These are phyloP conservation scores for Megacollybia platyphylla DNA, from an alignment of 1,284 basidiomycete genomes.

Conservation along the genomic window DNA sequence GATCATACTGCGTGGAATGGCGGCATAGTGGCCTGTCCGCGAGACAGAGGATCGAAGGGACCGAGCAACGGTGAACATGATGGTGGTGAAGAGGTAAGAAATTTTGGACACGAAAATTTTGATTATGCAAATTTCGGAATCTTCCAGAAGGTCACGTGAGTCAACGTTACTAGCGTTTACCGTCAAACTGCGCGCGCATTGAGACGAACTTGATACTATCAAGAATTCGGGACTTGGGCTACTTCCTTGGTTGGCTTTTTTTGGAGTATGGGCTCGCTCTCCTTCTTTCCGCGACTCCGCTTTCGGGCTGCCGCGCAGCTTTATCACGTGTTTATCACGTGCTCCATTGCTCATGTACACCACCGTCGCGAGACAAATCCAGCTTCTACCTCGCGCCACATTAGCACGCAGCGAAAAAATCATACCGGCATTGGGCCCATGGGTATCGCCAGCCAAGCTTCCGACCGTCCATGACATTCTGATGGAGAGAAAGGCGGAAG, in stretches of 20 bases:
- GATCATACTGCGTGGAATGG: slow-evolving; percentile 55
- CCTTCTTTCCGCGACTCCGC: too few species aligned
- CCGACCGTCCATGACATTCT: neutral
- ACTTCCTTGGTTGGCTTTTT: too few species aligned
- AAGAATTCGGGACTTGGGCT: too few species aligned
- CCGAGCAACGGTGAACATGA: slow-evolving; percentile 55
- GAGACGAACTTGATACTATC: too few species aligned
- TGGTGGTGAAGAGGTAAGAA: slow-evolving; percentile 25
- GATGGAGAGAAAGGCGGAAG: neutral
- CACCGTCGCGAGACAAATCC: neutral
- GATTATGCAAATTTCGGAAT: neutral
- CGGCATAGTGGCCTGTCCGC: slow-evolving; percentile 57
- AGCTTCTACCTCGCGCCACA: neutral
- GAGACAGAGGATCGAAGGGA: slow-evolving; percentile 42
- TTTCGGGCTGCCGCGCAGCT: too few species aligned
- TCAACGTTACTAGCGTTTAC: neutral
- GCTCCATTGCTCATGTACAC: too few species aligned
- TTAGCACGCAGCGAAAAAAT: neutral
- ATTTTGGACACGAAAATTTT: neutral
- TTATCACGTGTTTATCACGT: too few species aligned
- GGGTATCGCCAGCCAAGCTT: neutral
- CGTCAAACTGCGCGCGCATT: neutral
- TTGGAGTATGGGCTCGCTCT: too few species aligned
- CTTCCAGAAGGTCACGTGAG: neutral
- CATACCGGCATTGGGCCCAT: neutral